These are phyloP conservation scores for Psilocybe tampanensis DNA, from an alignment of 768 basidiomycete species.

Conservation along the genomic window DNA sequence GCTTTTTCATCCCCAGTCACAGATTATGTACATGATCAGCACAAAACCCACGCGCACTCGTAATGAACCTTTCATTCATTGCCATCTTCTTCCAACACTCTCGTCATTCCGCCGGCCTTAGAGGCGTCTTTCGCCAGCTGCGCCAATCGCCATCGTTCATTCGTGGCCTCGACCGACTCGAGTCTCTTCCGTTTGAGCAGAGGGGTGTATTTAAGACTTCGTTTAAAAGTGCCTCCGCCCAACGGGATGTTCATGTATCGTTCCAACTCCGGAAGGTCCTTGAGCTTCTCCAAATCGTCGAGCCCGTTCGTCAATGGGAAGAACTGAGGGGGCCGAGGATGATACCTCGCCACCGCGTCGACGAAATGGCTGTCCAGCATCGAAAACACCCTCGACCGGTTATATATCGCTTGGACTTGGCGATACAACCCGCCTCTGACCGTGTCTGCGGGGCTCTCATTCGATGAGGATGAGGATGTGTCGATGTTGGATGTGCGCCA, in stretches of 20 bases:
- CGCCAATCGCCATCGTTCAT: constrained; percentile 70
- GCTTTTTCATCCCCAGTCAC: too few species aligned
- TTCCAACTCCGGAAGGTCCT: constrained; percentile 12
- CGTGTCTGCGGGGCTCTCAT: constrained; percentile 34
- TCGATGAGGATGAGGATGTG: too few species aligned
- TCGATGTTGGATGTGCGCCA: constrained; percentile 73
- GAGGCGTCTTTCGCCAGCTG: constrained; percentile 23
- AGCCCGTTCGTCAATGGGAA: constrained; percentile 36
- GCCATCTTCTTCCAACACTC: constrained; percentile 21
- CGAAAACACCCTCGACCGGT: constrained; percentile 65
- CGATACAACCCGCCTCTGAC: constrained; percentile 46
- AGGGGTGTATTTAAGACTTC: constrained; percentile 64
- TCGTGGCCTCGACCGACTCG: constrained; percentile 71
- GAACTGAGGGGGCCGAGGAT: constrained; percentile 40
- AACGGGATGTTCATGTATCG: constrained; percentile 52
- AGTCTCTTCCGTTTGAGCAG: constrained; percentile 68
- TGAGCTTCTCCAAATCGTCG: constrained; percentile 15
- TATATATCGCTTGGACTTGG: constrained; percentile 54
- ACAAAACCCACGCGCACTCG: too few species aligned
- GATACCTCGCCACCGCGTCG: constrained; percentile 52
- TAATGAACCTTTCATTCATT: constrained; percentile 20
- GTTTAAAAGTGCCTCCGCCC: constrained; percentile 71
- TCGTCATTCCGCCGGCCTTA: constrained; percentile 28
- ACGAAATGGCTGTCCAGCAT: constrained; percentile 70
- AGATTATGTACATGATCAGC: too few species aligned